A percentile compares a stretch with the other conserved stretches of the same genome.
These are phyloP conservation scores for Neurospora sp. DNA, from an alignment of 495 filamentous ascomycete species.

Conservation along the genomic window DNA sequence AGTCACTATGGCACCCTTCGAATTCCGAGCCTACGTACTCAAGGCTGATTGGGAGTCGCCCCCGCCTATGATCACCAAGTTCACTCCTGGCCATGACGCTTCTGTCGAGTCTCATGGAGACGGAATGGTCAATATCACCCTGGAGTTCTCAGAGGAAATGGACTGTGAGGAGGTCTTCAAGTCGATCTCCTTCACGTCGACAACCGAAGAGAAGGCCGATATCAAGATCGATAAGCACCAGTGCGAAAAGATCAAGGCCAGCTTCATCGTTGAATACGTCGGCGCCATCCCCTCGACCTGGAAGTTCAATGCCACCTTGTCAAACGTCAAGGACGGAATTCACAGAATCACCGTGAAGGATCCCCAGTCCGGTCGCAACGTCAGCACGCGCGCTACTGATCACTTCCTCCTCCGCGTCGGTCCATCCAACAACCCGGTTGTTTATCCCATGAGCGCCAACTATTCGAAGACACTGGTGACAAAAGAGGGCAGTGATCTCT, in stretches of 20 bases:
- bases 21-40: slow-evolving; percentile 54
- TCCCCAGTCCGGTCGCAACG: slow-evolving; percentile 30
- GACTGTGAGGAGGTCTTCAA: slow-evolving; percentile 46
- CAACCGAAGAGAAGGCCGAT: slow-evolving; percentile 37
- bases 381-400: slow-evolving; percentile 33
- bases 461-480: slow-evolving; percentile 44
- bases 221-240: slow-evolving; percentile 5
- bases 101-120: slow-evolving; percentile 34
- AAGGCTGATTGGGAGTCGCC: slow-evolving; percentile 44
- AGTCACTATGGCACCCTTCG: slow-evolving; percentile 44
- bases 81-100: slow-evolving; percentile 54
- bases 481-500: slow-evolving; percentile 27
- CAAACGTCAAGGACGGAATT: slow-evolving; percentile 39
- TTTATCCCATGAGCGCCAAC: slow-evolving; percentile 48
- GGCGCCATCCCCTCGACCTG: slow-evolving; percentile 45
- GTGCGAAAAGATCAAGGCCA: slow-evolving; percentile 31
- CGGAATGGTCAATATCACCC: slow-evolving; percentile 33
- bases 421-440: slow-evolving; percentile 39
- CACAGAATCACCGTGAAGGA: slow-evolving; percentile 55
- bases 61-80: slow-evolving; percentile 52
- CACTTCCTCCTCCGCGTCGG: slow-evolving; percentile 43
- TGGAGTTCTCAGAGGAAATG: slow-evolving; percentile 57
- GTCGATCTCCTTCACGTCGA: slow-evolving; percentile 42
- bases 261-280: slow-evolving; percentile 37
- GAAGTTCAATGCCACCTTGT: slow-evolving; percentile 43